Evolutionary conservation across 768 basidiomycete species (phyloP).

Genomic region (Tricholoma hemisulphureum): DNA sequence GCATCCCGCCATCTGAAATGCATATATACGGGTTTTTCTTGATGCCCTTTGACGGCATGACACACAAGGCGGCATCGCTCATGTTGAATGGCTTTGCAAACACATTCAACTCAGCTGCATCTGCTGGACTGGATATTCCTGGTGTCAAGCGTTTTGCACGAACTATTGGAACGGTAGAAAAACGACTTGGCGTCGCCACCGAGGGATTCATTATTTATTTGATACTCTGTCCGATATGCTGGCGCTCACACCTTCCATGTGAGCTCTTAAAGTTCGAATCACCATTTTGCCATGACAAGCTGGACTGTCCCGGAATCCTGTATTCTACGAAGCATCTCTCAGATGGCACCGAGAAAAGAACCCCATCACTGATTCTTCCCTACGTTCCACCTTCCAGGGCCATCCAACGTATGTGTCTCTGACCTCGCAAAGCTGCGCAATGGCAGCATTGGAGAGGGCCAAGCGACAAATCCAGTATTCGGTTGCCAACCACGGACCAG

Average conservation of each 20-base stretch:
- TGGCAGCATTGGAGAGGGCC: too few relatives aligned
- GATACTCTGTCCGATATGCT: background rate
- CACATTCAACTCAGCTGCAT: too few relatives aligned
- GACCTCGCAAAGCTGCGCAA: too few relatives aligned
- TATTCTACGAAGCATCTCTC: too few relatives aligned
- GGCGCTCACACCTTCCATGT: background rate
- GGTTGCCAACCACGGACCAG: background rate
- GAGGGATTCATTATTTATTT: background rate
- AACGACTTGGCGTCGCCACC: background rate
- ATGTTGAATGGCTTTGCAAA: background rate
- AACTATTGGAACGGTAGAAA: background rate
- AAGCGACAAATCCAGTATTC: background rate
- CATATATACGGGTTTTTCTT: background rate
- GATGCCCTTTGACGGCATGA: too few relatives aligned
- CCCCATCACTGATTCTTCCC: too few relatives aligned
- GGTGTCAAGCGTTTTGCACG: background rate
- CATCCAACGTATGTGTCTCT: too few relatives aligned
- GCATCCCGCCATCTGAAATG: background rate
- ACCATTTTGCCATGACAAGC: too few relatives aligned
- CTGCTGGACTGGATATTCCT: background rate
- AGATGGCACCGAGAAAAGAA: too few relatives aligned
- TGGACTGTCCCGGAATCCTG: too few relatives aligned
- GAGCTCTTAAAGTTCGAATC: too few relatives aligned
- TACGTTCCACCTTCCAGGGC: too few relatives aligned
- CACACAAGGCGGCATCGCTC: background rate